A percentile compares a stretch with the other conserved stretches of the same genome.
Evolutionary conservation across 495 filamentous ascomycete species (phyloP).

Genomic region (Hypomontagnella submonticulosa): DNA sequence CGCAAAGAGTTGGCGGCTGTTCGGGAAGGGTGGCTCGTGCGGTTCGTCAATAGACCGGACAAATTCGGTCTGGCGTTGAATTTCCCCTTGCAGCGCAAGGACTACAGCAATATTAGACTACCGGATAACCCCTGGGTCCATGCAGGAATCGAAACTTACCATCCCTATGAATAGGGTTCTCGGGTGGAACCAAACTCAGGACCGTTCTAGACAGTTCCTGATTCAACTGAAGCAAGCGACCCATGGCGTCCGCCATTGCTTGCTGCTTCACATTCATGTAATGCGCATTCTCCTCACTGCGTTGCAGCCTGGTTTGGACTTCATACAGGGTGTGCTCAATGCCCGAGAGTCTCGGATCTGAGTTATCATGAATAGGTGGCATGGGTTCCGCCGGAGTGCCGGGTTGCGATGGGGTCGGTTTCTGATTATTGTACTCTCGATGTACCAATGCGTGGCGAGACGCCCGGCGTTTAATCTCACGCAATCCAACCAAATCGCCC

Average conservation of each 20-base stretch:
- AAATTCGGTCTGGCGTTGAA: constrained; percentile 84
- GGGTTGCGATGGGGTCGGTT: constrained; percentile 76
- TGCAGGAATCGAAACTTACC: constrained; percentile 58
- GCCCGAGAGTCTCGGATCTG: constrained; percentile 78
- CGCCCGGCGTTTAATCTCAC: constrained; percentile 97
- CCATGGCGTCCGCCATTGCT: constrained; percentile 81
- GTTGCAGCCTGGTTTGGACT: constrained; percentile 75
- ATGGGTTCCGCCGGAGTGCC: constrained; percentile 86
- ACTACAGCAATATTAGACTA: constrained; percentile 64
- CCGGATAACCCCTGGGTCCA: constrained; percentile 12
- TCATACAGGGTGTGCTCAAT: constrained; percentile 89
- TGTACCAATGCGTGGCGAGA: constrained; percentile 95
- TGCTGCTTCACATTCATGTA: constrained; percentile 84
- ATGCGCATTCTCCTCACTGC: constrained; percentile 85
- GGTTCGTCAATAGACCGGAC: constrained; percentile 75
- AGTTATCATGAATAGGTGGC: constrained; percentile 69
- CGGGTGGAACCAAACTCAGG: constrained; percentile 72
- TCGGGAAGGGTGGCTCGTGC: constrained; percentile 78
- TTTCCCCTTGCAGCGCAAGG: constrained; percentile 80
- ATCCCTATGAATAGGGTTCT: constrained; percentile 70
- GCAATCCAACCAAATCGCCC: constrained; percentile 88
- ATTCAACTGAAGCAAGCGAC: constrained; percentile 72
- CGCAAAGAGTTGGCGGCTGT: constrained; percentile 79
- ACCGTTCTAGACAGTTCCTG: constrained; percentile 81
- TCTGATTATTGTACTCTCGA: constrained; percentile 91